phyloP scores from a whole-genome alignment of 1,139 yeast species.

The Magnusiomyces clavatus region DNA sequence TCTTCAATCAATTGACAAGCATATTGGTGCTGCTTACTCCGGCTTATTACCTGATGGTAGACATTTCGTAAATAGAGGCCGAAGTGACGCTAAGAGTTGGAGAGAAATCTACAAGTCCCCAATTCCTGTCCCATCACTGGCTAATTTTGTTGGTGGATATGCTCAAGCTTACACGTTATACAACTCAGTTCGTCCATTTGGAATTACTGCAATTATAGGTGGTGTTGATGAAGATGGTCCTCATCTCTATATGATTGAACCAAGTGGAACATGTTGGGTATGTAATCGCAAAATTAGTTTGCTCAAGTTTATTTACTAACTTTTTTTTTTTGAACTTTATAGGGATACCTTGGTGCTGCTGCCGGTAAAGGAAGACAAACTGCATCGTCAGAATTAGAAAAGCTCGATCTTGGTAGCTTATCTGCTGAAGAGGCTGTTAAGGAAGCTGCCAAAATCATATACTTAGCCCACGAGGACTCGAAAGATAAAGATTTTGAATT shows the following conservation, averaged over 20 bases:
- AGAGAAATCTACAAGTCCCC: constrained; percentile 69
- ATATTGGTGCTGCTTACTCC: constrained; percentile 83
- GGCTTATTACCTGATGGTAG: constrained; percentile 97
- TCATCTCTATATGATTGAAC: constrained; percentile 93
- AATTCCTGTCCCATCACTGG: constrained; percentile 72
- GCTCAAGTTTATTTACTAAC: neutral
- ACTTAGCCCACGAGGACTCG: constrained; percentile 93
- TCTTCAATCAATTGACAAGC: constrained; percentile 88
- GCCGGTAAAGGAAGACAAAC: constrained; percentile 97
- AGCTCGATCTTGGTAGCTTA: constrained; percentile 64
- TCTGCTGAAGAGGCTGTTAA: constrained; percentile 77
- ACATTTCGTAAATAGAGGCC: constrained; percentile 82
- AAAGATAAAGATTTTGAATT: constrained; percentile 96
- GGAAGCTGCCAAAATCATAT: constrained; percentile 88
- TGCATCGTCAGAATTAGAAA: constrained; percentile 93
- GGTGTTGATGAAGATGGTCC: constrained; percentile 84
- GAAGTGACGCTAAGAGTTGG: constrained; percentile 84
- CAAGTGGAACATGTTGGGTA: constrained; percentile 87
- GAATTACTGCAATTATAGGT: constrained; percentile 84
- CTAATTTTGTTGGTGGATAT: constrained; percentile 83
- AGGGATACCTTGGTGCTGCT: constrained; percentile 91
- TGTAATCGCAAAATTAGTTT: neutral
- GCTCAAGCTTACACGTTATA: constrained; percentile 95
- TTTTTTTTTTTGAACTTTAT: neutral
- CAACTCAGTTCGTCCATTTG: constrained; percentile 96